Percentiles rank a stretch among this genome's conserved stretches.
Conservation (phyloP, 257 asterid genomes). For the Nicotiana noctiflora region DNA sequence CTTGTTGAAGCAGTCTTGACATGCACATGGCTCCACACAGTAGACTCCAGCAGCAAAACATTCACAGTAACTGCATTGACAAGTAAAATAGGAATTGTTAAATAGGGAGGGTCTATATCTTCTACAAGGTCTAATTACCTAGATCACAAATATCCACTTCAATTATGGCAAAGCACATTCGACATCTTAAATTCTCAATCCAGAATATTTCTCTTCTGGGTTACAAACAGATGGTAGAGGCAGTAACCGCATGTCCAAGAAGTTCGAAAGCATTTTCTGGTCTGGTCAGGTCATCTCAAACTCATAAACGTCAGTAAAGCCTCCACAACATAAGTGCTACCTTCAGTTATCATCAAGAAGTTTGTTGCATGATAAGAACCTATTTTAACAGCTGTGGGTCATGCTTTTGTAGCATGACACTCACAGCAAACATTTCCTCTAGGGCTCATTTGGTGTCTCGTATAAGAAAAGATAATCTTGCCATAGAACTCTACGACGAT, state of each 20-base stretch:
- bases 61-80: slow-evolving; percentile 76
- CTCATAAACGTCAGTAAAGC: background rate
- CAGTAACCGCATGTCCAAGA: background rate
- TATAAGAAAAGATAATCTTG: background rate
- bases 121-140: background rate
- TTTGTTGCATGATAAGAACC: background rate
- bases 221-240: background rate
- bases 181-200: background rate
- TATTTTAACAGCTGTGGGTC: background rate
- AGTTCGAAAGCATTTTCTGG: background rate
- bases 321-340: background rate
- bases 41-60: slow-evolving; percentile 98
- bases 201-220: background rate
- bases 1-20: slow-evolving; percentile 89
- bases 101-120: background rate
- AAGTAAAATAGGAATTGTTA: slow-evolving; percentile 4
- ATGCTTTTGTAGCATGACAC: background rate
- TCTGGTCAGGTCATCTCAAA: background rate
- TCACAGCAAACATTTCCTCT: background rate
- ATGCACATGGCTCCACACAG: slow-evolving; percentile 93
- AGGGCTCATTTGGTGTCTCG: background rate
- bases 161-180: background rate
- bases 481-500: background rate
- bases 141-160: background rate
- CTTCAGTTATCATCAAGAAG: background rate